Evolutionary conservation across 2,329 filamentous ascomycete genomes (phyloP), one percentile per base, ranked within the genome.

Genomic region (Lachnellula willkommii): DNA sequence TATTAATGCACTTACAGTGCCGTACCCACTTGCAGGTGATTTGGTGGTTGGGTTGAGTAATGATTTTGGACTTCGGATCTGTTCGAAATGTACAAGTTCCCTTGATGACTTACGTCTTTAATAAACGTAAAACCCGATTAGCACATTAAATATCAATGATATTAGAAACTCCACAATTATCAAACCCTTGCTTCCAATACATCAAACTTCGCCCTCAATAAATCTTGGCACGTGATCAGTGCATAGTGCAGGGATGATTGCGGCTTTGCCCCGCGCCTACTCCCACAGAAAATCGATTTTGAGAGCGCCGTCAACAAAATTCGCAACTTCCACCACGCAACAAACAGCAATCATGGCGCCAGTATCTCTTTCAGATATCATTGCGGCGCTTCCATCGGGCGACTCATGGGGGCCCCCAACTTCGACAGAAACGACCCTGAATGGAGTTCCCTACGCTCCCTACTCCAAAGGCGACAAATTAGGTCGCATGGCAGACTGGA

Each of bases 401-500:
- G 87, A 90, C 68, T 83, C 85, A 74, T 99, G 94, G 94, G 94
- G 94, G 58, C 93, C 93, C 53, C 74, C 88, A 59, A 83, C 88
- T 65, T 88, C 91, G 59, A 84, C 78, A 67, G 90, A 96, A 73
- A 95, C 90, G 62, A 96, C 89, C 60, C 83, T 97, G 68, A 87
- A 95, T 72, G 94, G 94, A 71, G 90, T 97, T 50, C 94, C 94
- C 40, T 99, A 96, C 74, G 94, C 94, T 67, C 94, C 94, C 59
- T 99, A 94, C 80, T 96, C 92, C 65, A 99, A 99, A 77, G 91
- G 90, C 72, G 94, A 99, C 79, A 97, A 96, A 82, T 81, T 99
- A 58, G 94, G 94, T 70, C 92, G 94, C 73, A 97, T 99, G 92
- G 94, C 94, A 59, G 94, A 99, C 79, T 99, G 94, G 94, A 95